Evolutionary conservation across 2,329 filamentous ascomycete genomes (phyloP).

Genomic region (Aspergillus ruber): DNA sequence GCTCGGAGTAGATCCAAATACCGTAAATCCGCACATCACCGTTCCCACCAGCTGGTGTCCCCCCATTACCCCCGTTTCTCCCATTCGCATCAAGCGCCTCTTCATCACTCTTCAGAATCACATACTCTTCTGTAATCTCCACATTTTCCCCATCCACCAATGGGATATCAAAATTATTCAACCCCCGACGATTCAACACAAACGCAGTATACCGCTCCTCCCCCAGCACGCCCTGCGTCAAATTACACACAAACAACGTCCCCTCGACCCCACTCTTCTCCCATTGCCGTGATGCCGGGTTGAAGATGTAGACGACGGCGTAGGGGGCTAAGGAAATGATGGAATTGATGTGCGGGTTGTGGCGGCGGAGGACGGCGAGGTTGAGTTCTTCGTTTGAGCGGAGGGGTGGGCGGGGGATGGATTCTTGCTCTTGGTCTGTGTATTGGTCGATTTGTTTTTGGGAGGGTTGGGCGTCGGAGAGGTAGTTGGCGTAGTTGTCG

Average conservation of each 20-base stretch:
- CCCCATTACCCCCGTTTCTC: conserved; percentile 12
- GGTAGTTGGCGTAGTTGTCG: conserved; percentile 48
- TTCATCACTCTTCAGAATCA: conserved; percentile 50
- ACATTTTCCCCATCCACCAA: conserved; percentile 54
- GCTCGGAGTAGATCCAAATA: conserved; percentile 60
- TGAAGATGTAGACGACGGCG: conserved; percentile 78
- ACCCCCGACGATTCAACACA: conserved; percentile 64
- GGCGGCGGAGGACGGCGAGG: conserved; percentile 72
- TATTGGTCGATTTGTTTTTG: conserved; percentile 4
- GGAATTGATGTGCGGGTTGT: conserved; percentile 65
- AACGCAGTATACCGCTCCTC: conserved; percentile 55
- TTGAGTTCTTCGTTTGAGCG: conserved; percentile 83
- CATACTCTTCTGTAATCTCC: conserved; percentile 57
- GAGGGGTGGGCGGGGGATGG: conserved; percentile 38
- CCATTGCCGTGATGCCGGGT: conserved; percentile 61
- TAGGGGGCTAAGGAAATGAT: conserved; percentile 80
- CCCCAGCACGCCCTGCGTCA: conserved; percentile 38
- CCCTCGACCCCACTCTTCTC: conserved; percentile 82
- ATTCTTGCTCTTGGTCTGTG: conserved; percentile 13
- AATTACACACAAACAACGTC: conserved; percentile 77
- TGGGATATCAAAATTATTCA: conserved; percentile 65
- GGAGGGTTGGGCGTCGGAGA: conserved; percentile 29
- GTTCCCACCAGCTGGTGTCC: conserved; percentile 10
- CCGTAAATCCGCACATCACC: conserved; percentile 46
- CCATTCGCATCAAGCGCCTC: conserved; percentile 8